phyloP scores from a whole-genome alignment of 2,329 filamentous ascomycete species.

The Emergomyces pasteurianus region DNA sequence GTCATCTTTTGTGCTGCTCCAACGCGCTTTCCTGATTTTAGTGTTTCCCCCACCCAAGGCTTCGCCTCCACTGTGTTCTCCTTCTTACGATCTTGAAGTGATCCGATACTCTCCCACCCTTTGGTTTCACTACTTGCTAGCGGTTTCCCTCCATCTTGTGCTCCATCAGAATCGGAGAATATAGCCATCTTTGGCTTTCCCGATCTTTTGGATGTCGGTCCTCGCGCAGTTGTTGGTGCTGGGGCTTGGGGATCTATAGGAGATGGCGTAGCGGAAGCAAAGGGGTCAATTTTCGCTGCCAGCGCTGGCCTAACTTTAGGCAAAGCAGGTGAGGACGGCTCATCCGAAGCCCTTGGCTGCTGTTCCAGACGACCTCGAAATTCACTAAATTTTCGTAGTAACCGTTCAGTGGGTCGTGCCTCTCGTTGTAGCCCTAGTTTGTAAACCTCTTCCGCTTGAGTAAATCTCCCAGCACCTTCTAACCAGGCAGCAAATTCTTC shows the following conservation, averaged over 20 bases:
- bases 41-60: slow-evolving; percentile 83
- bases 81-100: slow-evolving; percentile 78
- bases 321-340: slow-evolving; percentile 75
- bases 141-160: slow-evolving; percentile 42
- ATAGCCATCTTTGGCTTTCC: slow-evolving; percentile 76
- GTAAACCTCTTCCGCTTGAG: slow-evolving; percentile 89
- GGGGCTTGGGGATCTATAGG: slow-evolving; percentile 50
- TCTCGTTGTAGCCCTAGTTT: slow-evolving; percentile 79
- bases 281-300: slow-evolving; percentile 76
- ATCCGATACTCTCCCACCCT: slow-evolving; percentile 88
- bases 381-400: slow-evolving; percentile 82
- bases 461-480: slow-evolving; percentile 71
- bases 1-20: slow-evolving; percentile 66
- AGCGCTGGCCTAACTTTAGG: slow-evolving; percentile 73
- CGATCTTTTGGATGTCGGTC: slow-evolving; percentile 46
- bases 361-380: slow-evolving; percentile 72
- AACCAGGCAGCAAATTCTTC: slow-evolving; percentile 95
- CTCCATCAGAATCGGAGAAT: slow-evolving; percentile 65
- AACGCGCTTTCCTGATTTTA: slow-evolving; percentile 79
- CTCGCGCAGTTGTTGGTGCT: slow-evolving; percentile 42
- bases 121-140: slow-evolving; percentile 45
- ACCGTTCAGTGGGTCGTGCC: slow-evolving; percentile 66
- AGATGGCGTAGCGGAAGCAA: slow-evolving; percentile 43
- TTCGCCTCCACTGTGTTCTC: slow-evolving; percentile 79
- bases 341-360: slow-evolving; percentile 47